These are phyloP conservation scores for Sporopachydermia lactativora DNA, from an alignment of 805 yeast species.

Conservation along the genomic window DNA sequence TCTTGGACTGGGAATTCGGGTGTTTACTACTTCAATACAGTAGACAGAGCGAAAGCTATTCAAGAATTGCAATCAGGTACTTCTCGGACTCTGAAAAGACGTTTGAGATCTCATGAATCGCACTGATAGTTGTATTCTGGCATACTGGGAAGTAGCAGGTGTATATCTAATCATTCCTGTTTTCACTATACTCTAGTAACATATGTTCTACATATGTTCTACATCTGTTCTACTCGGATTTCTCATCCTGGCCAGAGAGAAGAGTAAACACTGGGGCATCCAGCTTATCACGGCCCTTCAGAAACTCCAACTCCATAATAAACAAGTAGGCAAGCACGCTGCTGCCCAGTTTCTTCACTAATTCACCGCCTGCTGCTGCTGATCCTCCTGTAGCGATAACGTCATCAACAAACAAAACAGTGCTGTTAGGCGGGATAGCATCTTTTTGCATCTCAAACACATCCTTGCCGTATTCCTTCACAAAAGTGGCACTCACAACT, in stretches of 20 bases:
- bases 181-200: too few species aligned
- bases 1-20: slow-evolving; percentile 82
- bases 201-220: too few species aligned
- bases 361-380: slow-evolving; percentile 85
- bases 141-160: too few species aligned
- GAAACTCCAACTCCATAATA: slow-evolving; percentile 88
- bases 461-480: slow-evolving; percentile 90
- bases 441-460: slow-evolving; percentile 77
- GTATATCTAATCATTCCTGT: too few species aligned
- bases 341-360: slow-evolving; percentile 54
- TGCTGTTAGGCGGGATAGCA: slow-evolving; percentile 67
- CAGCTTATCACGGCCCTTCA: slow-evolving; percentile 84
- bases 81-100: neutral
- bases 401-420: slow-evolving; percentile 83
- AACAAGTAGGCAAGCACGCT: slow-evolving; percentile 70
- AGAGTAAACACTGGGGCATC: slow-evolving; percentile 82
- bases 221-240: slow-evolving; percentile 10
- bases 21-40: slow-evolving; percentile 64
- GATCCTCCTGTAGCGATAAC: slow-evolving; percentile 98
- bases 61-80: neutral
- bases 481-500: slow-evolving; percentile 52
- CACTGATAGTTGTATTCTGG: slow-evolving; percentile 1
- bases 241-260: slow-evolving; percentile 66
- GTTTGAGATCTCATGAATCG: neutral
- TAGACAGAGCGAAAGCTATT: slow-evolving; percentile 22